phyloP scores from a whole-genome alignment of 2,329 filamentous ascomycete species.

The Hypoxylon sp. region DNA sequence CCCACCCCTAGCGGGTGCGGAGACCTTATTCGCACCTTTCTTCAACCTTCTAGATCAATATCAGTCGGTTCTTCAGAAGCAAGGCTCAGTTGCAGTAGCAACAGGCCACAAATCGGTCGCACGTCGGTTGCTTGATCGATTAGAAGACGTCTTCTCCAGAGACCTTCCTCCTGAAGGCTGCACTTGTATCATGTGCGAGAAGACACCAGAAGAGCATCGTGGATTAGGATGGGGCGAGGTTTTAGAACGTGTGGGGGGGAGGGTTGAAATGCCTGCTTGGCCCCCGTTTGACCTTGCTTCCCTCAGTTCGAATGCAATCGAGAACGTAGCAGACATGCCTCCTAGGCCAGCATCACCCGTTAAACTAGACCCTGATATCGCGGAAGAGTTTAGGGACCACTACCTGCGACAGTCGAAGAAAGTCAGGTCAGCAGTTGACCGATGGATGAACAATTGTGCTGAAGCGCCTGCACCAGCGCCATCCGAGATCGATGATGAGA shows the following conservation, averaged over 20 bases:
- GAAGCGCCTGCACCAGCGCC: constrained; percentile 81
- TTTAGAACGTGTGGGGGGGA: constrained; percentile 90
- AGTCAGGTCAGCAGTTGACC: constrained; percentile 90
- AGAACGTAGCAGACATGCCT: constrained; percentile 74
- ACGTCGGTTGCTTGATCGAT: constrained; percentile 85
- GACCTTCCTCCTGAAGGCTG: constrained; percentile 92
- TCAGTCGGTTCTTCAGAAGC: constrained; percentile 82
- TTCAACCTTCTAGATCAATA: constrained; percentile 90
- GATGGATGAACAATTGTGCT: constrained; percentile 87
- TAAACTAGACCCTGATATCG: constrained; percentile 92
- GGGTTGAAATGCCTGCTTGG: constrained; percentile 88
- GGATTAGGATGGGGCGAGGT: constrained; percentile 97
- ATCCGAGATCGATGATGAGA: constrained; percentile 94
- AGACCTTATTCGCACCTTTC: constrained; percentile 85
- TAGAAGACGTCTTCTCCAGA: constrained; percentile 94
- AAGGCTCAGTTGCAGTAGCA: constrained; percentile 92
- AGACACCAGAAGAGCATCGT: constrained; percentile 71
- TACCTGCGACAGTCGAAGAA: constrained; percentile 94
- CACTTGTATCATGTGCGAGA: constrained; percentile 85
- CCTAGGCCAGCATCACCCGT: constrained; percentile 72
- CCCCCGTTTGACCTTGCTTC: constrained; percentile 84
- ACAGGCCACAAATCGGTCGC: constrained; percentile 97
- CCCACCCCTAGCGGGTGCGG: constrained; percentile 75
- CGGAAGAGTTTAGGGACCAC: constrained; percentile 92
- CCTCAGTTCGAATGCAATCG: constrained; percentile 72